Conservation (phyloP, 78 protist species). For the Trichosphaerium sp. region DNA sequence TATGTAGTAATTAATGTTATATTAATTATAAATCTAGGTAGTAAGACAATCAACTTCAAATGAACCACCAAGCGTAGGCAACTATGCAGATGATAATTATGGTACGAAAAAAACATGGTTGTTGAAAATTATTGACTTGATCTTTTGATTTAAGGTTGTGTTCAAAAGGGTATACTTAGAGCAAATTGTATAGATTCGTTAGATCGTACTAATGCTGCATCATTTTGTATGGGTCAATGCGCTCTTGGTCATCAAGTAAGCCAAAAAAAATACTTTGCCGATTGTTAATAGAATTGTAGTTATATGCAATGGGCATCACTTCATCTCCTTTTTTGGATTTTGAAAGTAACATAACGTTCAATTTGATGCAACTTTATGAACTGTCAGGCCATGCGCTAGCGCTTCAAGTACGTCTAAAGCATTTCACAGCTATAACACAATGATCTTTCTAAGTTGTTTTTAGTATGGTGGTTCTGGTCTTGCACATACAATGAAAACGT, state of each 20-base stretch:
- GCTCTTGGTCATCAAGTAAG: constrained; percentile 67
- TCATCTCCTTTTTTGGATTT: constrained; percentile 17
- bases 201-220: constrained; percentile 94
- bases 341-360: constrained; percentile 14
- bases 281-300: neutral
- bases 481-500: constrained; percentile 59
- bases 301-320: constrained; percentile 52
- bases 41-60: neutral
- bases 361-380: constrained; percentile 62
- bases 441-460: too few relatives aligned
- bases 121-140: too few relatives aligned
- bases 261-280: neutral
- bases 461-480: constrained; percentile 48
- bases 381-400: constrained; percentile 85
- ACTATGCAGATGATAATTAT: neutral
- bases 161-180: constrained; percentile 77
- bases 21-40: neutral
- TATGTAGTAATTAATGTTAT: neutral
- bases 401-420: constrained; percentile 74
- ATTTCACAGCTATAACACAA: neutral
- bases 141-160: constrained; percentile 8
- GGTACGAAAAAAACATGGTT: neutral
- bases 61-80: neutral
- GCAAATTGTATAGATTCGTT: constrained; percentile 97
- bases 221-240: constrained; percentile 72